phyloP scores from a whole-genome alignment of 768 basidiomycete species.

The Boletales sp. region DNA sequence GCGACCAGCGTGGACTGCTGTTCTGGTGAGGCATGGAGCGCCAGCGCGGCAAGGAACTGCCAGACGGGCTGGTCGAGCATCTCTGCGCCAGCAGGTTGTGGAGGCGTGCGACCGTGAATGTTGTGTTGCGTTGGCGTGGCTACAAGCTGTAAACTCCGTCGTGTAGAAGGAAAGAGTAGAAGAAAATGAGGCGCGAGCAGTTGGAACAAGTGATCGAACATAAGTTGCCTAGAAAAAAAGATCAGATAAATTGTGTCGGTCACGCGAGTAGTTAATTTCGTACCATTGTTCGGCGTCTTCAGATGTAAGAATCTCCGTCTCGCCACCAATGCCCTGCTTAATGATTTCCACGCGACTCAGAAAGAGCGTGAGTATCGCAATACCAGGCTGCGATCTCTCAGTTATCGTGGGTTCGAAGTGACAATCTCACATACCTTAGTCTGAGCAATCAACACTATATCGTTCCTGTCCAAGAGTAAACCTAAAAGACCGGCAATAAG shows the following conservation, averaged over 20 bases:
- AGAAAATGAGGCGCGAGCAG: conserved; percentile 73
- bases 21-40: conserved; percentile 76
- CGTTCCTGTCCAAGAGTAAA: conserved; percentile 73
- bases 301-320: conserved; percentile 56
- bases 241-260: conserved; percentile 4
- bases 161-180: conserved; percentile 86
- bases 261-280: not conserved
- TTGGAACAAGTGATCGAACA: conserved; percentile 86
- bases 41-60: conserved; percentile 89
- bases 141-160: conserved; percentile 47
- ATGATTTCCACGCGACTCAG: conserved; percentile 91
- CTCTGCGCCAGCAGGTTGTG: conserved; percentile 57
- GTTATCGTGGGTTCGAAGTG: not conserved
- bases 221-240: conserved; percentile 60
- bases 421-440: conserved; percentile 61
- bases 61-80: conserved; percentile 88
- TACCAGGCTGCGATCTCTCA: conserved; percentile 65
- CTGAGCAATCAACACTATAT: conserved; percentile 67
- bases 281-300: conserved; percentile 85
- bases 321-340: conserved; percentile 63
- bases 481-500: conserved; percentile 85
- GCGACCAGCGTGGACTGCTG: conserved; percentile 89
- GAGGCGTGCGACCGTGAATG: conserved; percentile 52
- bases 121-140: conserved; percentile 34
- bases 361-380: conserved; percentile 87